Conservation (phyloP, 2,329 filamentous ascomycete species). For the Colletotrichum orbiculare region DNA sequence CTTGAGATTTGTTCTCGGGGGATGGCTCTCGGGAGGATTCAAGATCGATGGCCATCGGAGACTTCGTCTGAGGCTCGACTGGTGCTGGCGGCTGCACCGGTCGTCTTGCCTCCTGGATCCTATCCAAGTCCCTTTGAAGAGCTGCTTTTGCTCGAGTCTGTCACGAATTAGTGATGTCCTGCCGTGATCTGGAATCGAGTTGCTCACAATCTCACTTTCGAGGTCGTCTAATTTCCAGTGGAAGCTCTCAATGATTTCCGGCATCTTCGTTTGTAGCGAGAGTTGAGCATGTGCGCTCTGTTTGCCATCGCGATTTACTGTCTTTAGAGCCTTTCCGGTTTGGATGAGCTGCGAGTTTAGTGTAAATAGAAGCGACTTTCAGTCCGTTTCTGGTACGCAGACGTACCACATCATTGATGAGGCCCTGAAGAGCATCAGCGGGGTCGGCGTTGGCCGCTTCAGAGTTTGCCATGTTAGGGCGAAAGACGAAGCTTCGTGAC, state of each 20-base stretch:
- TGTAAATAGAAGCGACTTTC: background rate
- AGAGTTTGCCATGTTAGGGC: slow-evolving; percentile 21
- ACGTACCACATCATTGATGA: slow-evolving; percentile 67
- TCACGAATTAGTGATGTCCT: background rate
- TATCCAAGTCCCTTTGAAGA: slow-evolving; percentile 64
- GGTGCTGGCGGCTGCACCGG: slow-evolving; percentile 40
- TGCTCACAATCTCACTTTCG: slow-evolving; percentile 66
- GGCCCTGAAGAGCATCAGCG: slow-evolving; percentile 61
- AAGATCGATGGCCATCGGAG: slow-evolving; percentile 50
- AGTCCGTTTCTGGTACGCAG: background rate
- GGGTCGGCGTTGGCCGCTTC: slow-evolving; percentile 39
- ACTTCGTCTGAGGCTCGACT: slow-evolving; percentile 49
- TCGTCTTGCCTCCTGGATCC: slow-evolving; percentile 43
- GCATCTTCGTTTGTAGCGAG: slow-evolving; percentile 54
- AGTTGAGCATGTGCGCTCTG: slow-evolving; percentile 45
- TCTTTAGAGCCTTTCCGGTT: slow-evolving; percentile 66
- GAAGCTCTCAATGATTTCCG: slow-evolving; percentile 59
- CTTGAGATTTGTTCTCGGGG: slow-evolving; percentile 14
- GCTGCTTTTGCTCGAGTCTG: slow-evolving; percentile 66
- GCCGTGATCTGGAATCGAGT: background rate
- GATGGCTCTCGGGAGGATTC: slow-evolving; percentile 44
- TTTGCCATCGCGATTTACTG: slow-evolving; percentile 56
- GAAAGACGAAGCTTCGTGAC: background rate
- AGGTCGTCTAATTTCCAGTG: slow-evolving; percentile 67
- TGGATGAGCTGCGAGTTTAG: slow-evolving; percentile 61